Conservation (phyloP, 2,329 filamentous ascomycete genomes). For the Chaetomiaceae sp. region DNA sequence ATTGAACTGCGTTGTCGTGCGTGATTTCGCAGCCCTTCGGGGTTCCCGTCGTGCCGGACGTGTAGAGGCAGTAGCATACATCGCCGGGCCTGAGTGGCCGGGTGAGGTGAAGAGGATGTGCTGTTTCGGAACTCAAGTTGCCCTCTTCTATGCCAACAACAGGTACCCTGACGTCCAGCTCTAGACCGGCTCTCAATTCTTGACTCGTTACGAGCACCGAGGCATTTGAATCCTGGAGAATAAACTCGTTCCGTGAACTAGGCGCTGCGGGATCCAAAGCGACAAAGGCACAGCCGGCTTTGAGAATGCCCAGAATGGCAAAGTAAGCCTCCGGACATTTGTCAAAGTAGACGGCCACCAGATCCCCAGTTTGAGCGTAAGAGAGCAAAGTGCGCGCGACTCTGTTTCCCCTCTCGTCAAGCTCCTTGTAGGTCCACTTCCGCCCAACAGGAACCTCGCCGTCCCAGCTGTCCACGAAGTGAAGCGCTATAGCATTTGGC, state of each 20-base stretch:
- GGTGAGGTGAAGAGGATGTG: constrained; percentile 26
- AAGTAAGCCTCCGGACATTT: constrained; percentile 83
- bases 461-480: constrained; percentile 61
- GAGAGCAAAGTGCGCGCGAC: constrained; percentile 59
- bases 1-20: constrained; percentile 82
- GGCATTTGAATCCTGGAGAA: constrained; percentile 66
- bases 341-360: constrained; percentile 73
- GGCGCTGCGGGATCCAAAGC: constrained; percentile 74
- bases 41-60: constrained; percentile 77
- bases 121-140: constrained; percentile 23
- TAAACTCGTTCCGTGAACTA: constrained; percentile 66
- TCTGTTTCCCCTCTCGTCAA: constrained; percentile 65
- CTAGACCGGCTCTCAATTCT: constrained; percentile 21
- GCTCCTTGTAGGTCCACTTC: constrained; percentile 67
- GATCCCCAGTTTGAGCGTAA: constrained; percentile 47
- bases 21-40: constrained; percentile 86
- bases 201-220: constrained; percentile 54
- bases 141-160: constrained; percentile 31
- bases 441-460: constrained; percentile 38
- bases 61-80: constrained; percentile 79
- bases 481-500: constrained; percentile 62
- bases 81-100: constrained; percentile 41
- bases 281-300: constrained; percentile 74
- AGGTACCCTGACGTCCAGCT: constrained; percentile 30
- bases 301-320: constrained; percentile 73